Percentiles rank a stretch among this genome's conserved stretches.
Conservation (phyloP, 2,329 filamentous ascomycete genomes). For the Cladophialophora bantiana region DNA sequence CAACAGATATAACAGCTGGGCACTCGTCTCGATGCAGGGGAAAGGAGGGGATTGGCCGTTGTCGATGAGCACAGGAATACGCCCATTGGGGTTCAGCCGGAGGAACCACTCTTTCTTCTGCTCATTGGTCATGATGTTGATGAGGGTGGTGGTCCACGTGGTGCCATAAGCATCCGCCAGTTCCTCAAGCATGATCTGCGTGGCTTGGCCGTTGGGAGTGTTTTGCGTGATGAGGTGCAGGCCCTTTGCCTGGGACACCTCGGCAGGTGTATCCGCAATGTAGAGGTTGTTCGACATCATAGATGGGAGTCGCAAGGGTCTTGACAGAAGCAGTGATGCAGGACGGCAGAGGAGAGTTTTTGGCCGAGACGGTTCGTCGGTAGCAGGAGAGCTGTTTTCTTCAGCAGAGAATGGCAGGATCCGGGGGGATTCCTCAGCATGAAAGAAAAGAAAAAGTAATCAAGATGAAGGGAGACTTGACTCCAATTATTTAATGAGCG, state of each 20-base stretch:
- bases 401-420: background rate
- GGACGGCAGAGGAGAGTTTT: background rate
- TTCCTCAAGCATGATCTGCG: constrained; percentile 64
- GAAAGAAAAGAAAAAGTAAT: constrained; percentile 7
- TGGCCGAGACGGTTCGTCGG: background rate
- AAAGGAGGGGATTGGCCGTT: constrained; percentile 59
- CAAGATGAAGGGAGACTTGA: constrained; percentile 5
- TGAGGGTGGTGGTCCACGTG: constrained; percentile 57
- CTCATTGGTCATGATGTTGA: constrained; percentile 60
- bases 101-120: constrained; percentile 61
- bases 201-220: constrained; percentile 61
- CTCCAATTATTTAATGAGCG: background rate
- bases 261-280: constrained; percentile 53
- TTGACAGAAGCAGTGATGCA: background rate
- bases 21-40: constrained; percentile 61
- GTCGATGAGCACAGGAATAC: constrained; percentile 61
- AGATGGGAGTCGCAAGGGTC: background rate
- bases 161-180: constrained; percentile 59
- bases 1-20: constrained; percentile 61
- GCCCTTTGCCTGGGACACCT: constrained; percentile 58
- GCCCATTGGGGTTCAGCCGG: constrained; percentile 43
- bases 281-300: constrained; percentile 45
- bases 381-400: background rate
- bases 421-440: constrained; percentile 9
- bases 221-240: constrained; percentile 60